Base-by-base conservation (phyloP, 1,284 basidiomycete genomes). In the Pseudozyma pruni region DNA sequence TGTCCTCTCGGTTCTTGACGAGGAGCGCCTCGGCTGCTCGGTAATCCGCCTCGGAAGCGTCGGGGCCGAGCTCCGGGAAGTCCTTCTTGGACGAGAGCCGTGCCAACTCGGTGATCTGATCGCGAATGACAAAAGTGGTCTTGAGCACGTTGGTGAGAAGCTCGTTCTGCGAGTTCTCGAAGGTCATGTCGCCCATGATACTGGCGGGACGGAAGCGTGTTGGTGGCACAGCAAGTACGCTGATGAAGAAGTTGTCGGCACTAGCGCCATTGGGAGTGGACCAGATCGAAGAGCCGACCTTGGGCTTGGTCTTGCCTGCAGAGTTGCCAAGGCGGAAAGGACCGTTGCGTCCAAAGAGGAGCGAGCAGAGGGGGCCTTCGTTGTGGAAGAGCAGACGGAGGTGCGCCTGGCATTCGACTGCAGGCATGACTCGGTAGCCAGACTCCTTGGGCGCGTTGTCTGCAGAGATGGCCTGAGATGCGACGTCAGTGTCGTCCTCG, bases 241-340 rank as follows among this genome's bases (percentile, higher is more conserved):
- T 92, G 86, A 98, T 86, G 86, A 99, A 99, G 84, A 98, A 98
- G 87, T 97, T 93, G 81, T 96, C 94, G 42, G 93, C 91, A 39
- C 90, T 91, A 23, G 91, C 90, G 33, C 74, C 77, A 34, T 74
- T 57, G 45, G 68, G 58, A 9, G 63, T 63, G 33, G 49, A 55
- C 56, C 62, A 62, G 58, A 66, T 61, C 34, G 54, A 51, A 13
- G 44, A 49, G 29, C 37, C 57, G 16, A 46, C 49, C 45, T 64
- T 50, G 27, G 53, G 50, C 35, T 64, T 66, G 44, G 51, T 49
- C 35, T 68, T 69, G 52, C 51, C 57, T 20, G 52, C 43, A 14
- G 56, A 53, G 38, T 58, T 53, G 44, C 67, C 62, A 41, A 61
- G 60, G 23, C 70, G 87, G 77, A 93, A 91, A 2, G 90, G 89